A percentile compares a stretch with the other conserved stretches of the same genome.
phyloP scores from a whole-genome alignment of 1,284 basidiomycete species.

The Sporisorium reilianum region DNA sequence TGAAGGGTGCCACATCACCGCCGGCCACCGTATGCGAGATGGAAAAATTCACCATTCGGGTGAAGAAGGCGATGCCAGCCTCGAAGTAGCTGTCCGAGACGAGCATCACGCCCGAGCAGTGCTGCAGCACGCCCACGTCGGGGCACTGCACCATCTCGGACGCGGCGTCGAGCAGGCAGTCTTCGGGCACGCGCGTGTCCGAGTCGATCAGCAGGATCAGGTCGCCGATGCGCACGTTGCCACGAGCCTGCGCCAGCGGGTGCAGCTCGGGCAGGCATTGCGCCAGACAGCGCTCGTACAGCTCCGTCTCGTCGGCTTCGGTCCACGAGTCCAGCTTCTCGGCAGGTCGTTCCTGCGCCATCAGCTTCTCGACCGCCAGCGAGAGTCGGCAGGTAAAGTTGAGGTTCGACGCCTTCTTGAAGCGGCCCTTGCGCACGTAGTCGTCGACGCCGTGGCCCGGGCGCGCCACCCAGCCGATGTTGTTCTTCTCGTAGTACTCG shows the following conservation, averaged over 20 bases:
- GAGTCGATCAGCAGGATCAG: slow-evolving; percentile 73
- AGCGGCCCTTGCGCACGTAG: slow-evolving; percentile 83
- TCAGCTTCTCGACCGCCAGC: slow-evolving; percentile 79
- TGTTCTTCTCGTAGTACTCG: slow-evolving; percentile 79
- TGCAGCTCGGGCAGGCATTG: slow-evolving; percentile 71
- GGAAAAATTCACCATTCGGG: slow-evolving; percentile 48
- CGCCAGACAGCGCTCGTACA: slow-evolving; percentile 39
- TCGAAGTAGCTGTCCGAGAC: slow-evolving; percentile 88
- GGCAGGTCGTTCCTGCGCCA: slow-evolving; percentile 67
- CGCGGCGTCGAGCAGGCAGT: slow-evolving; percentile 86
- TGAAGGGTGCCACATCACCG: slow-evolving; percentile 76
- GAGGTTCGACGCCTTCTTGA: slow-evolving; percentile 91
- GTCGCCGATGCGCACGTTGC: slow-evolving; percentile 58
- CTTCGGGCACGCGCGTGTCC: slow-evolving; percentile 86
- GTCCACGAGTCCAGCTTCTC: slow-evolving; percentile 26
- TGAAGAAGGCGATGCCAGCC: slow-evolving; percentile 83
- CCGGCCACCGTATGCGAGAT: slow-evolving; percentile 71
- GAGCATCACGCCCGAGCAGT: slow-evolving; percentile 86
- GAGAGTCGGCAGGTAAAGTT: slow-evolving; percentile 83
- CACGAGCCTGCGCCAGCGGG: slow-evolving; percentile 68
- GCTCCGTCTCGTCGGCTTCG: slow-evolving; percentile 41
- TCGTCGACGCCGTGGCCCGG: slow-evolving; percentile 78
- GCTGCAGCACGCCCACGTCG: slow-evolving; percentile 84
- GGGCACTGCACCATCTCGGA: slow-evolving; percentile 81
- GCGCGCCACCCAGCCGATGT: slow-evolving; percentile 84